Evolutionary conservation across 2,329 filamentous ascomycete species (phyloP).

Genomic region (Aspergillus aculeatus): DNA sequence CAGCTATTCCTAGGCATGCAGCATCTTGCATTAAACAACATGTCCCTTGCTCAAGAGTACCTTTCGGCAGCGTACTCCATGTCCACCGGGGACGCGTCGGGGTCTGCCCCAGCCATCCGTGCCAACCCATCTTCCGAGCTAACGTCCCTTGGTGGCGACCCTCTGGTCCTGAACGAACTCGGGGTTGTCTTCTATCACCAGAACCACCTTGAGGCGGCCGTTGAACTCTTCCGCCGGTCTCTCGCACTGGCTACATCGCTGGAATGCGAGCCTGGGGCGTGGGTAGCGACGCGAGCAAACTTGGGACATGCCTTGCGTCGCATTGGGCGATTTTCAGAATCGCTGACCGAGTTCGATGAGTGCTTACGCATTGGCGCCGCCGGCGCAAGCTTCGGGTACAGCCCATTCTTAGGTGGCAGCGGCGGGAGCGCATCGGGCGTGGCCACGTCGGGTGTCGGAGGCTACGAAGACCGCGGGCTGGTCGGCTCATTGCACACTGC

Average conservation of each 20-base stretch:
- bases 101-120: constrained; percentile 27
- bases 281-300: constrained; percentile 82
- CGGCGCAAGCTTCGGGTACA: constrained; percentile 75
- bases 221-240: constrained; percentile 73
- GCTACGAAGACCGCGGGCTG: constrained; percentile 48
- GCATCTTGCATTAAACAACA: constrained; percentile 92
- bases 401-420: constrained; percentile 55
- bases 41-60: constrained; percentile 91
- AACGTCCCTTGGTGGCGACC: constrained; percentile 57
- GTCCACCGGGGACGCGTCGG: constrained; percentile 43
- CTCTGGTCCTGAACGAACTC: constrained; percentile 89
- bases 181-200: constrained; percentile 96
- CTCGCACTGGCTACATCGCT: constrained; percentile 76
- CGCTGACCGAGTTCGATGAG: constrained; percentile 79
- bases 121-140: constrained; percentile 22
- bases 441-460: constrained; percentile 42
- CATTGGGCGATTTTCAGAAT: constrained; percentile 65
- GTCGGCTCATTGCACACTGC: constrained; percentile 49
- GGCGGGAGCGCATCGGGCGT: constrained; percentile 35
- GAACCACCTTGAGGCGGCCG: constrained; percentile 71
- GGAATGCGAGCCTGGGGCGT: constrained; percentile 76
- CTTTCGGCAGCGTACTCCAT: constrained; percentile 78
- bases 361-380: constrained; percentile 75
- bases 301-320: constrained; percentile 84
- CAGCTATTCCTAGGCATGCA: constrained; percentile 98